Evolutionary conservation across 352 stramenopile species (phyloP).

Genomic region (Pythium chondricola): DNA sequence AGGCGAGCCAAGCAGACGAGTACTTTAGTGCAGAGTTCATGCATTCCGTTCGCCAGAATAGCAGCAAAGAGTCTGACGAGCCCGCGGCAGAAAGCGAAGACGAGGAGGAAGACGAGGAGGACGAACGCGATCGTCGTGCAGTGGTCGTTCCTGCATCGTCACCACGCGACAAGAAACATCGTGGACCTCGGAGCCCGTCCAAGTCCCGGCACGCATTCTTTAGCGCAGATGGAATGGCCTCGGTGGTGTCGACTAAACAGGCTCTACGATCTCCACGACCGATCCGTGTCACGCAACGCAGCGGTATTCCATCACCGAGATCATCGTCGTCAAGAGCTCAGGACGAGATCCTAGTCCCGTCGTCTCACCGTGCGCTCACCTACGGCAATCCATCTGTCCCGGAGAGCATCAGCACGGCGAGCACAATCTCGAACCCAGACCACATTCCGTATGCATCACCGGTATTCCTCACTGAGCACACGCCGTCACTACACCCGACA

Average conservation of each 20-base stretch:
- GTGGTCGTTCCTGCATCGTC: slow-evolving; percentile 14
- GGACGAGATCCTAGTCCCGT: too few species aligned
- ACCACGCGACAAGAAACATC: neutral
- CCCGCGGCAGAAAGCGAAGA: slow-evolving; percentile 7
- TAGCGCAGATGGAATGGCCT: slow-evolving; percentile 30
- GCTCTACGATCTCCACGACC: slow-evolving; percentile 3
- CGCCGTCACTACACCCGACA: slow-evolving; percentile 12
- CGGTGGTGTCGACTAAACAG: slow-evolving; percentile 4
- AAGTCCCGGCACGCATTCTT: slow-evolving; percentile 32
- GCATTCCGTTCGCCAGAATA: slow-evolving; percentile 26
- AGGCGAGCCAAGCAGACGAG: slow-evolving; percentile 56
- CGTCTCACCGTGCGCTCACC: too few species aligned
- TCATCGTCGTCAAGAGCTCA: too few species aligned
- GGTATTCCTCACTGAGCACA: slow-evolving; percentile 41
- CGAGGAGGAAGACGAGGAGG: slow-evolving; percentile 5
- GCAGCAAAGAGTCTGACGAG: slow-evolving; percentile 2
- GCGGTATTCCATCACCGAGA: too few species aligned
- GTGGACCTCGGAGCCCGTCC: slow-evolving; percentile 5
- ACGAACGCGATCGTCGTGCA: slow-evolving; percentile 9
- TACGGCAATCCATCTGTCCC: too few species aligned
- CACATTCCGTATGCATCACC: slow-evolving; percentile 56
- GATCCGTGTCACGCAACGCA: neutral
- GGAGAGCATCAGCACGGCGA: slow-evolving; percentile 12
- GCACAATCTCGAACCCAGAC: slow-evolving; percentile 14
- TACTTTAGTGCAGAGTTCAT: slow-evolving; percentile 70